These are phyloP conservation scores for Suillus discolor DNA, from an alignment of 768 basidiomycete genomes.

Conservation along the genomic window DNA sequence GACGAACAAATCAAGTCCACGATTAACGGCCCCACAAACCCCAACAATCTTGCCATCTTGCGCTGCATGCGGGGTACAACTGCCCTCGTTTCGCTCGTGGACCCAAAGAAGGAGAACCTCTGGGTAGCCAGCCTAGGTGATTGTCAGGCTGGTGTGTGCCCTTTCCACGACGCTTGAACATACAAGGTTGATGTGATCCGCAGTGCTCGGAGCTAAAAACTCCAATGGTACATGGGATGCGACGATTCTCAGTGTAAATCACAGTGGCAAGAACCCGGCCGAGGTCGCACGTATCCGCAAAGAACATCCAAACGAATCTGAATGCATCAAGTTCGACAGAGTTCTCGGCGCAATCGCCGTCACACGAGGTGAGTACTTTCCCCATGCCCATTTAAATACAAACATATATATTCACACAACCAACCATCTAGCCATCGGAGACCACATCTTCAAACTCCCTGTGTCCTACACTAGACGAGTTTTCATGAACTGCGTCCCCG, in stretches of 20 bases:
- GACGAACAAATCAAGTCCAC: constrained; percentile 42
- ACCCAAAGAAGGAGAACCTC: constrained; percentile 43
- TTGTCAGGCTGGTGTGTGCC: constrained; percentile 49
- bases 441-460: constrained; percentile 57
- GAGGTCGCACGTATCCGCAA: constrained; percentile 43
- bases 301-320: constrained; percentile 51
- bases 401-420: neutral
- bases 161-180: neutral
- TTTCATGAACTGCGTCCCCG: constrained; percentile 43
- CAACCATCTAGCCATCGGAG: constrained; percentile 47
- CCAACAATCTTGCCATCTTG: constrained; percentile 38
- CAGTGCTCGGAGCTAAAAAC: constrained; percentile 45
- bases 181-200: neutral
- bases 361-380: constrained; percentile 46
- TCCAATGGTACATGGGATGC: constrained; percentile 39
- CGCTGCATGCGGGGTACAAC: constrained; percentile 57
- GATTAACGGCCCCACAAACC: constrained; percentile 39
- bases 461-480: constrained; percentile 46
- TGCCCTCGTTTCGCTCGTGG: constrained; percentile 48
- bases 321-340: constrained; percentile 45
- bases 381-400: neutral
- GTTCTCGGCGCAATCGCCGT: constrained; percentile 59
- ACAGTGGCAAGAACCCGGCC: constrained; percentile 47
- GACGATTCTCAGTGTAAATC: constrained; percentile 45
- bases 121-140: constrained; percentile 64